Conservation (phyloP, 2,329 filamentous ascomycete species). For the Pseudocercospora cruenta region DNA sequence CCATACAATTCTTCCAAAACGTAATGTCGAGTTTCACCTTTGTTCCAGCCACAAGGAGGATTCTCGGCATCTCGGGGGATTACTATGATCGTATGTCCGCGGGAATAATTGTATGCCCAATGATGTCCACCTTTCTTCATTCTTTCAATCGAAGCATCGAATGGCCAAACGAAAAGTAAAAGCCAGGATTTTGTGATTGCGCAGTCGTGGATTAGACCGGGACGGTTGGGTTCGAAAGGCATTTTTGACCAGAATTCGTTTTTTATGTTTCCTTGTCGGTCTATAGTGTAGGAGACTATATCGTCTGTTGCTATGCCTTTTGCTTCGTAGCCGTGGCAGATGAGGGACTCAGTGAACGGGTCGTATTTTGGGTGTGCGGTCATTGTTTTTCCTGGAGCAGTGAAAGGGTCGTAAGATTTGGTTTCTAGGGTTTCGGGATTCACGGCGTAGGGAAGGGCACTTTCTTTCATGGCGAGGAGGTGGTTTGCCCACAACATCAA, state of each 20-base stretch:
- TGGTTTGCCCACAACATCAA: conserved; percentile 60
- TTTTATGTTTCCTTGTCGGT: conserved; percentile 42
- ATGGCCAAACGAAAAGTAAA: conserved; percentile 43
- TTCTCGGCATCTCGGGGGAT: conserved; percentile 27
- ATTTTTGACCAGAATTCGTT: conserved; percentile 47
- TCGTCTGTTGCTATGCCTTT: conserved; percentile 42
- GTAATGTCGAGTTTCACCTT: conserved; percentile 20
- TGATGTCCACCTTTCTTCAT: conserved; percentile 45
- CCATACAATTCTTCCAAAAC: conserved; percentile 39
- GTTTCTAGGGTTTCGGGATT: conserved; percentile 48
- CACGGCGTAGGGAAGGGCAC: conserved; percentile 44
- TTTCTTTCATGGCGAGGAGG: conserved; percentile 58
- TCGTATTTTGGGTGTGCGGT: conserved; percentile 52
- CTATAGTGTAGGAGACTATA: conserved; percentile 46
- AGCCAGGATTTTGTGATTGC: conserved; percentile 47
- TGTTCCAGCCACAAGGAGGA: conserved; percentile 21
- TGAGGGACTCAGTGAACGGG: conserved; percentile 46
- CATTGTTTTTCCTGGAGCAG: conserved; percentile 45
- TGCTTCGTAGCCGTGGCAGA: conserved; percentile 48
- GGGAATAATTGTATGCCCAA: conserved; percentile 42
- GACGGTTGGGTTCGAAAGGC: conserved; percentile 36
- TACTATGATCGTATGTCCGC: conserved; percentile 32
- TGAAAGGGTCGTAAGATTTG: conserved; percentile 44
- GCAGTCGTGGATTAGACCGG: conserved; percentile 46
- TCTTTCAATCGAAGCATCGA: conserved; percentile 41